Evolutionary conservation across 352 stramenopile species (phyloP), one percentile per base, ranked within the genome.

Genomic region (Aphanomyces cochlioides): DNA sequence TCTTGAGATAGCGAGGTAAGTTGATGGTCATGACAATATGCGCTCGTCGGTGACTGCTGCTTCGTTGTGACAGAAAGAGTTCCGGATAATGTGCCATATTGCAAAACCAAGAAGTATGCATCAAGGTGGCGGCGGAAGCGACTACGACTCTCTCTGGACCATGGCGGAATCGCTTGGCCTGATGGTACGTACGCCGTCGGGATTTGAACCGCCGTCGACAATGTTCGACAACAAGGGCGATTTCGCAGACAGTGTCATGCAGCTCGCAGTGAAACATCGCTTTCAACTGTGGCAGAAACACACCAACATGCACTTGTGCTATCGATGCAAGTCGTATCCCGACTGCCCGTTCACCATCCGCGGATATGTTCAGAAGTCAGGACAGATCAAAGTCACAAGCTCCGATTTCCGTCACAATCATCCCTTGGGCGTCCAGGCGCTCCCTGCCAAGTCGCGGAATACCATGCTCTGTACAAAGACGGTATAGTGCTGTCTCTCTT

Each of bases 331-430:
- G 54, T 61, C 54, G 54, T 61, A 45, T 37, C 54, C 54, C 12
- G 54, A 61, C 7, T 61, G 54, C 54, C 54, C 54, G 8, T 61
- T 61, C 54, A n/a, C 36, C 54, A 37, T 61, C 28, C 54, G 54
- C 36, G 54, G 15, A 12, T 2, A 41, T 17, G 17, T 61, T 2
- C 17, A n/a, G 3, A 7, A 39, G 54, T 40, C 54, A 37, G 54
- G 54, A 7, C 54, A 61, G 34, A 37, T 61, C 19, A 61, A 61
- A 17, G 28, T 61, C 8, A 40, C 34, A 12, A 39, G 37, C 17
- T 61, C 54, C 6, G n/a, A 37, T 37, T 61, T 61, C 54, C 19
- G 10, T 7, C 54, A 61, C 54, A 61, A 61, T 37, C 54, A 61
- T 37, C 17, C 54, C 28, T 39, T 61, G 15, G 54, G 54, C 17